These are phyloP conservation scores for Trichoderma simmonsii DNA, from an alignment of 2,329 filamentous ascomycete species.

Conservation along the genomic window DNA sequence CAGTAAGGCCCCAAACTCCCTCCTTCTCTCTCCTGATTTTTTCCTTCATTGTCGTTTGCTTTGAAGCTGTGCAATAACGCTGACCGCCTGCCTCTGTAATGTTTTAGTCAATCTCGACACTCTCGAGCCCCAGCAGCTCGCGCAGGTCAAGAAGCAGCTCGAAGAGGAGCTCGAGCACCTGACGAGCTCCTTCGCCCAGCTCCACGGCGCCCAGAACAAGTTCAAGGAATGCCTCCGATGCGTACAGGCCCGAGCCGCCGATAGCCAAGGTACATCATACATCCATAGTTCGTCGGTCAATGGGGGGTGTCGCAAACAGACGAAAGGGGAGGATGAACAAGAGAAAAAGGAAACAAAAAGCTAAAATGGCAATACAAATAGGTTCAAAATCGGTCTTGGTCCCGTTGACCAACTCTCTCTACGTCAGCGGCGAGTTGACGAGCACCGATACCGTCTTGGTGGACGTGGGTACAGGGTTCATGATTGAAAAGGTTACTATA, in stretches of 20 bases:
- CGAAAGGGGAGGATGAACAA: neutral
- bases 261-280: constrained; percentile 30
- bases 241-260: constrained; percentile 51
- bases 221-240: constrained; percentile 86
- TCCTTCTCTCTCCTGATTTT: neutral
- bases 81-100: neutral
- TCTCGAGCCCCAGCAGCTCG: constrained; percentile 81
- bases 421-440: constrained; percentile 79
- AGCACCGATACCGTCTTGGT: constrained; percentile 77
- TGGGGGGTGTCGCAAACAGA: neutral
- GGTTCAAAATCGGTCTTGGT: constrained; percentile 67
- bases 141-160: constrained; percentile 90
- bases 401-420: constrained; percentile 91
- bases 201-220: constrained; percentile 84
- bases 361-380: constrained; percentile 15
- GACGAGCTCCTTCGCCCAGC: constrained; percentile 82
- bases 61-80: neutral
- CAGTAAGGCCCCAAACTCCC: constrained; percentile 24
- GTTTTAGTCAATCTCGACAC: constrained; percentile 64
- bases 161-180: constrained; percentile 96
- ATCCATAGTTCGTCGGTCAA: neutral
- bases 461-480: constrained; percentile 91
- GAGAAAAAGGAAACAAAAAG: neutral
- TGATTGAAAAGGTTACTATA: constrained; percentile 75
- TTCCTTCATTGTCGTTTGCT: neutral